Conservation (phyloP, 2,329 filamentous ascomycete genomes). For the Scopulariopsis brevicaulis region DNA sequence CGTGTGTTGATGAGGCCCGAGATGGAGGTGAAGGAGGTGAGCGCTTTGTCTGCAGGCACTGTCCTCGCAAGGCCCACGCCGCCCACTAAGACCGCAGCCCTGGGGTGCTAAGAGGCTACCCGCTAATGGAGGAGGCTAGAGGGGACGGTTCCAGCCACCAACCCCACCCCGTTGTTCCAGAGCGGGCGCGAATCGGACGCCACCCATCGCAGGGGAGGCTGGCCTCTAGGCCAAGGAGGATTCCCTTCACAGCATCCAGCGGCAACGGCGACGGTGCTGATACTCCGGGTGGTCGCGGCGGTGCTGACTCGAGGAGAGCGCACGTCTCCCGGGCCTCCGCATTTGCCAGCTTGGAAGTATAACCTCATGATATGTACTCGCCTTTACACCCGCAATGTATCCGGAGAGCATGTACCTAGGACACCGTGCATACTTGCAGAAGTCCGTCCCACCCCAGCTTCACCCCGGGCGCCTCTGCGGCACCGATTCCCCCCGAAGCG, state of each 20-base stretch:
- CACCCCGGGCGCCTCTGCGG: slow-evolving; percentile 1
- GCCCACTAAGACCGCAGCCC: background rate
- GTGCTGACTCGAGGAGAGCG: background rate
- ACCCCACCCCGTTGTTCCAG: background rate
- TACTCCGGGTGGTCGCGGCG: background rate
- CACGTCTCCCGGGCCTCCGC: too few relatives aligned
- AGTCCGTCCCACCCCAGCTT: slow-evolving; percentile 1
- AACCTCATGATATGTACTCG: background rate
- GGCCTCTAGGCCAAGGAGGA: background rate
- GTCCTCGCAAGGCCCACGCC: background rate
- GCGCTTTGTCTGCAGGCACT: background rate
- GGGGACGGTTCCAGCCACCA: background rate
- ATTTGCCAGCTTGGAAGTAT: background rate
- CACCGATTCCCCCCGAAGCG: slow-evolving; percentile 1
- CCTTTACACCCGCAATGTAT: background rate
- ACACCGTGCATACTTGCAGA: background rate
- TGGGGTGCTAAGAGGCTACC: background rate
- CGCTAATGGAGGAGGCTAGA: background rate
- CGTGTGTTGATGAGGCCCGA: background rate
- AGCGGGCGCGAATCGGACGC: background rate
- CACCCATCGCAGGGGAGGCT: background rate
- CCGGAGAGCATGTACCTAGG: background rate
- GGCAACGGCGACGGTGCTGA: background rate
- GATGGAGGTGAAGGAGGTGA: background rate
- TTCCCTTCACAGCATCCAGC: background rate